phyloP scores from a whole-genome alignment of 2,329 filamentous ascomycete species.

The Aspergillus brasiliensis region DNA sequence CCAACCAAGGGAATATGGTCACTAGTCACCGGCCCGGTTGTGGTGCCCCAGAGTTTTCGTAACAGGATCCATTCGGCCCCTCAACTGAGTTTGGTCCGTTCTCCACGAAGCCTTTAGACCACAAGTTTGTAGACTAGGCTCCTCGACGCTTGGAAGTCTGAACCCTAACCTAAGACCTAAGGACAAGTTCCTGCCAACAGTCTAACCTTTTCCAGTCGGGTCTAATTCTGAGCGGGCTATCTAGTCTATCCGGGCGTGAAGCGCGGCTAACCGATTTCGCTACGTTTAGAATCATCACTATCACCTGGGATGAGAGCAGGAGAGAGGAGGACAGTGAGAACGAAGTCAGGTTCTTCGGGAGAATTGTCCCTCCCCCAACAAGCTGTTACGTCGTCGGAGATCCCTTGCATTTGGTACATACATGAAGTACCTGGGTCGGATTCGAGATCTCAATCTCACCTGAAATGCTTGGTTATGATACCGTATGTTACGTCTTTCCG shows the following conservation, averaged over 20 bases:
- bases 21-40: conserved; percentile 20
- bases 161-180: conserved; percentile 12
- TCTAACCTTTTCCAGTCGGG: neutral
- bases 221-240: neutral
- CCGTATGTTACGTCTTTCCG: neutral
- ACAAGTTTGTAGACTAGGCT: neutral
- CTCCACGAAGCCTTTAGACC: conserved; percentile 21
- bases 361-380: neutral
- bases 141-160: conserved; percentile 11
- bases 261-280: conserved; percentile 1
- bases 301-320: neutral
- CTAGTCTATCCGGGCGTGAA: conserved; percentile 1
- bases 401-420: conserved; percentile 5
- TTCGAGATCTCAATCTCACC: conserved; percentile 5
- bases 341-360: neutral
- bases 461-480: conserved; percentile 6
- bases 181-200: neutral
- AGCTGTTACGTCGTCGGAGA: neutral
- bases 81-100: conserved; percentile 14
- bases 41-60: conserved; percentile 27
- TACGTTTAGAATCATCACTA: neutral
- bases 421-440: neutral
- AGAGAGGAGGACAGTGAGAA: neutral
- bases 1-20: conserved; percentile 2
- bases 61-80: conserved; percentile 22